Base-by-base conservation (phyloP, 2,329 filamentous ascomycete species). In the Fusarium burgessii region DNA sequence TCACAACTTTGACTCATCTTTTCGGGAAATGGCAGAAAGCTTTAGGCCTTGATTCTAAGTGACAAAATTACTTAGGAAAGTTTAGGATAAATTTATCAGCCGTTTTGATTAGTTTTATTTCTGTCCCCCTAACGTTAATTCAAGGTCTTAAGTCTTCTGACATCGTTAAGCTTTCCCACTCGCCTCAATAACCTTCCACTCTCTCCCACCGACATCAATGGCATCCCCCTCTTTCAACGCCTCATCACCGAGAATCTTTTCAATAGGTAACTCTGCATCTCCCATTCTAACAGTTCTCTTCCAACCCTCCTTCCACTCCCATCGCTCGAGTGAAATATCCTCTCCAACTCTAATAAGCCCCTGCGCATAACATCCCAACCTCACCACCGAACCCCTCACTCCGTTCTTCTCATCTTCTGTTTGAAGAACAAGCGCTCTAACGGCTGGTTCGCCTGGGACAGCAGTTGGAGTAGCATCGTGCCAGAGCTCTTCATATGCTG, bases 401-500 rank as follows among this genome's bases (percentile, higher is more conserved):
- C 12, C 77, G 0, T 63, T 66, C 23, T 64, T 64, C 9, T 62
- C 61, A 23, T 70, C 67, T 5, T 71, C 61, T 0, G 64, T 63
- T 11, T 67, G 74, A 27, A 65, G 32, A 18, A 66, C 72, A 13
- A 64, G 33, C 12, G 38, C 36, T 25, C 62, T 52, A 1, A 66
- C 62, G 3, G 33, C 47, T 2, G 29, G 15, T 9, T 70, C 35
- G 0, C 58, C 52, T 3, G 68, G 54, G 0, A 77, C 68, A 12
- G 68, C 72, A 3, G 76, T 74, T 0, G 79, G 80, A 4, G 80
- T 77, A 4, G 83, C 77, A 43, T 89, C 87, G 3, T 80, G 78
- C 91, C 91, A 93, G 5, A 91, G 76, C 78, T 93, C 91, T 77
- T 93, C 90, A 71, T 94, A 93, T 2, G 80, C 79, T 13, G 84